These are phyloP conservation scores for Fusarium euwallaceae DNA, from an alignment of 2,329 filamentous ascomycete species.

Conservation along the genomic window DNA sequence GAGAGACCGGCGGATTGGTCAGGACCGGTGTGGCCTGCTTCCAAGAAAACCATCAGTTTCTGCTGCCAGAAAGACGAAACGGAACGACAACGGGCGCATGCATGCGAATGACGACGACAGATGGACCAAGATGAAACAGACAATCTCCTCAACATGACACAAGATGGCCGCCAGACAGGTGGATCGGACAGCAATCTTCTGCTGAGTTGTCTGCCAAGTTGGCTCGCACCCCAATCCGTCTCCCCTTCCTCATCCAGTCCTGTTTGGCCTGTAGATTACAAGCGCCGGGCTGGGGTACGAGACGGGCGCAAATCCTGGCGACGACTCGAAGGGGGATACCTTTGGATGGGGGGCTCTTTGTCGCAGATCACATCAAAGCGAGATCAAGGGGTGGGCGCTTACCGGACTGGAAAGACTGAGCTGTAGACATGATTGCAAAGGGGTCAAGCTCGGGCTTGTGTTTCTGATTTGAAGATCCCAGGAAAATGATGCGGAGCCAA, in stretches of 20 bases:
- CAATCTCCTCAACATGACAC: conserved; percentile 51
- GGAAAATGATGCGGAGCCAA: conserved; percentile 39
- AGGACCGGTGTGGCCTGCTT: conserved; percentile 45
- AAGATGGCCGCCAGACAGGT: conserved; percentile 46
- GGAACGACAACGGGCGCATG: conserved; percentile 43
- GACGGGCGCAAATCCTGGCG: conserved; percentile 33
- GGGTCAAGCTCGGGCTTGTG: conserved; percentile 41
- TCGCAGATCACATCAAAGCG: conserved; percentile 47
- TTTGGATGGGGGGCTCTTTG: conserved; percentile 32
- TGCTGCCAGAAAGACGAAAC: conserved; percentile 44
- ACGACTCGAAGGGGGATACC: conserved; percentile 34
- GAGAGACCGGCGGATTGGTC: conserved; percentile 60
- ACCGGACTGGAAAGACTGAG: conserved; percentile 45
- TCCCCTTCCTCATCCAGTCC: conserved; percentile 34
- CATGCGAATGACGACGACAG: conserved; percentile 48
- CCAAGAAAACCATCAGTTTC: conserved; percentile 42
- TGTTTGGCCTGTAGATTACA: conserved; percentile 40
- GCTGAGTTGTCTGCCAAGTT: conserved; percentile 45
- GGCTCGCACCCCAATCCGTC: conserved; percentile 37
- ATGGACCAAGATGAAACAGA: conserved; percentile 49
- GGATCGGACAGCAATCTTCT: conserved; percentile 41
- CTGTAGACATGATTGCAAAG: conserved; percentile 47
- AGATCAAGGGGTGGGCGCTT: conserved; percentile 49
- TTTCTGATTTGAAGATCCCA: conserved; percentile 45
- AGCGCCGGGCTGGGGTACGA: conserved; percentile 40